These are phyloP conservation scores for Heterobasidion irregulare DNA, from an alignment of 1,284 basidiomycete genomes.

Conservation along the genomic window DNA sequence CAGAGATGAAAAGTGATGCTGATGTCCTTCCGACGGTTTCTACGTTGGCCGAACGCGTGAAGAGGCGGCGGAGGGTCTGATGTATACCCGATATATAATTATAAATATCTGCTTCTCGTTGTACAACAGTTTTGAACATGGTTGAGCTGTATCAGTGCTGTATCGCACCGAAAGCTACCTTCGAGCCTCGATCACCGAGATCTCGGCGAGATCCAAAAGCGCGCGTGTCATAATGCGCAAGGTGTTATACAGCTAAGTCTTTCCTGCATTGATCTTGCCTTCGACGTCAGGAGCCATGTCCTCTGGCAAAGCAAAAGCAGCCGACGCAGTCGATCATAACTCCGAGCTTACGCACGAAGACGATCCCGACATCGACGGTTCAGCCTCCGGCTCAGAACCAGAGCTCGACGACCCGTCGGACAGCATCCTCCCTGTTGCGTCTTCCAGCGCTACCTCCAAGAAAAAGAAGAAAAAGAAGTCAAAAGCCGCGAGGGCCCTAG, in stretches of 20 bases:
- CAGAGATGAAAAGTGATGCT: not conserved
- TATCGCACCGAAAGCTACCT: too few relatives aligned
- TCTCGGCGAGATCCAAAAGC: not conserved
- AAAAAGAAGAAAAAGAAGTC: slow-evolving; percentile 75
- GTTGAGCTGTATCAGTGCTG: too few relatives aligned
- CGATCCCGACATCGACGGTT: slow-evolving; percentile 14
- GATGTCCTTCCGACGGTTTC: not conserved
- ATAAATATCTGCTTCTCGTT: too few relatives aligned
- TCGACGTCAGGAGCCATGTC: slow-evolving; percentile 5
- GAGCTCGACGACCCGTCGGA: slow-evolving; percentile 19
- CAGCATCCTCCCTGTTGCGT: slow-evolving; percentile 9
- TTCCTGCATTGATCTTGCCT: too few relatives aligned
- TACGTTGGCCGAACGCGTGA: slow-evolving; percentile 10
- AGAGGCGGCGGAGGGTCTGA: not conserved
- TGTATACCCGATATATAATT: too few relatives aligned
- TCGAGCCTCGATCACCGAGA: not conserved
- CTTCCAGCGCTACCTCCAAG: slow-evolving; percentile 30
- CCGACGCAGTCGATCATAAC: slow-evolving; percentile 3
- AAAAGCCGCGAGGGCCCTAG: slow-evolving; percentile 48
- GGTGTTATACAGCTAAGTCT: too few relatives aligned
- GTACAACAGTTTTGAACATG: too few relatives aligned
- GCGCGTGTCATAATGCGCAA: not conserved
- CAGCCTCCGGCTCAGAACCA: slow-evolving; percentile 27
- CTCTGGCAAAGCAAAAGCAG: slow-evolving; percentile 5
- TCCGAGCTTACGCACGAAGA: slow-evolving; percentile 12